Evolutionary conservation across 1,284 basidiomycete species (phyloP).

Genomic region (Trametes hirsuta): DNA sequence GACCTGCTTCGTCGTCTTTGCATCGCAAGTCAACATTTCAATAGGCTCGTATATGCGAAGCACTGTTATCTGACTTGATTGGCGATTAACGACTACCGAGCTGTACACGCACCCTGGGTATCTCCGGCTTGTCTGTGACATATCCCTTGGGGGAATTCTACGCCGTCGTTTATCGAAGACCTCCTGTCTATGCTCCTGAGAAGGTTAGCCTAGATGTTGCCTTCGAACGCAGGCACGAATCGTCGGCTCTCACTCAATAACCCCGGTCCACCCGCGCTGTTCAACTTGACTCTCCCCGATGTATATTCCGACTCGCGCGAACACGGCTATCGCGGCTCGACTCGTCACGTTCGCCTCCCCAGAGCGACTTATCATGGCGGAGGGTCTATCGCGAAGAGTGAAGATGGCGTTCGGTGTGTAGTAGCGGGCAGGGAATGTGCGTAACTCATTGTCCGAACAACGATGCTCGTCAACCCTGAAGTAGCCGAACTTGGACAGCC

Average conservation of each 20-base stretch:
- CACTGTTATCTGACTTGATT: no score
- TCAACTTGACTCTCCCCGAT: slow-evolving; percentile 29
- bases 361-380: slow-evolving; percentile 61
- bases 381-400: slow-evolving; percentile 65
- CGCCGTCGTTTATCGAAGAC: no score
- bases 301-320: slow-evolving; percentile 47
- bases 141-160: no score
- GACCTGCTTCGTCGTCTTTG: no score
- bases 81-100: no score
- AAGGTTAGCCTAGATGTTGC: not conserved
- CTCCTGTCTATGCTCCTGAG: no score
- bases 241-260: slow-evolving; percentile 18
- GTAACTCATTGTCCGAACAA: slow-evolving; percentile 25
- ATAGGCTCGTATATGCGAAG: no score
- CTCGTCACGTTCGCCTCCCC: slow-evolving; percentile 57
- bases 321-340: slow-evolving; percentile 48
- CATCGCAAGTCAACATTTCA: no score
- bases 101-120: no score
- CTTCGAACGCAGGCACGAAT: slow-evolving; percentile 9
- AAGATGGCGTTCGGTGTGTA: slow-evolving; percentile 66
- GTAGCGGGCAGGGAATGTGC: slow-evolving; percentile 77
- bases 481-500: slow-evolving; percentile 43
- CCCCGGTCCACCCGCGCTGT: not conserved
- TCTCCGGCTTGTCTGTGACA: no score
- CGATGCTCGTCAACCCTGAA: no score